These are phyloP conservation scores for Chloranthus sessilifolius DNA, from an alignment of 164 flowering plant species.

Conservation along the genomic window DNA sequence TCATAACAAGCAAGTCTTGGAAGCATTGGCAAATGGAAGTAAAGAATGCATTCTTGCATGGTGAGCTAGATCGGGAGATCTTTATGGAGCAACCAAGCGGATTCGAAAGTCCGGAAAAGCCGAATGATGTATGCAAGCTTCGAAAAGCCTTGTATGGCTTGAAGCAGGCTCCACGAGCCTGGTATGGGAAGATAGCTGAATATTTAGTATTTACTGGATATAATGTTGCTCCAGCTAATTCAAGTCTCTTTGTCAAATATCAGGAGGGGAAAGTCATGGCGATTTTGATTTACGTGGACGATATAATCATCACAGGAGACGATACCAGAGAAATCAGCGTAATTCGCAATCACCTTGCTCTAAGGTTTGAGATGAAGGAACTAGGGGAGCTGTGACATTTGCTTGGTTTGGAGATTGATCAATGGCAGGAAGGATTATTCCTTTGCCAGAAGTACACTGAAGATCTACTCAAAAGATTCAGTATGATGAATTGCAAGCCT, in stretches of 20 bases:
- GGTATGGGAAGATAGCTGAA: background rate
- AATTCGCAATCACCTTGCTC: background rate
- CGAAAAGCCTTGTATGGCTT: slow-evolving; percentile 4
- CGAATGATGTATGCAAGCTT: slow-evolving; percentile 3
- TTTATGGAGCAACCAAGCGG: slow-evolving; percentile 1
- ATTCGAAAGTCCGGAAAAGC: background rate
- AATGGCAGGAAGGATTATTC: too few relatives aligned
- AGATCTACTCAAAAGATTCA: too few relatives aligned
- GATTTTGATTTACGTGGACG: background rate
- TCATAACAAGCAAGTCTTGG: background rate
- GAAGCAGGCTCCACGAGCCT: slow-evolving; percentile 2
- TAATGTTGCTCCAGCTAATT: background rate
- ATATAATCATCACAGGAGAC: background rate
- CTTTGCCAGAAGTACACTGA: too few relatives aligned
- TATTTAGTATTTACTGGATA: background rate
- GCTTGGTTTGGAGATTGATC: too few relatives aligned
- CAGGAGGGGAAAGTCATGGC: background rate
- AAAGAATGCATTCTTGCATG: background rate
- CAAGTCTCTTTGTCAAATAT: background rate
- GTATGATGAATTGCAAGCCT: too few relatives aligned
- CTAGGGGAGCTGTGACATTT: too few relatives aligned
- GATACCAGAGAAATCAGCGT: background rate
- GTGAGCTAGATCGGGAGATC: background rate
- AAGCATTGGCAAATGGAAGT: background rate
- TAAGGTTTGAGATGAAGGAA: slow-evolving; percentile 3